These are phyloP conservation scores for Citropsis articulata DNA, from an alignment of 345 rosid species.

Conservation along the genomic window DNA sequence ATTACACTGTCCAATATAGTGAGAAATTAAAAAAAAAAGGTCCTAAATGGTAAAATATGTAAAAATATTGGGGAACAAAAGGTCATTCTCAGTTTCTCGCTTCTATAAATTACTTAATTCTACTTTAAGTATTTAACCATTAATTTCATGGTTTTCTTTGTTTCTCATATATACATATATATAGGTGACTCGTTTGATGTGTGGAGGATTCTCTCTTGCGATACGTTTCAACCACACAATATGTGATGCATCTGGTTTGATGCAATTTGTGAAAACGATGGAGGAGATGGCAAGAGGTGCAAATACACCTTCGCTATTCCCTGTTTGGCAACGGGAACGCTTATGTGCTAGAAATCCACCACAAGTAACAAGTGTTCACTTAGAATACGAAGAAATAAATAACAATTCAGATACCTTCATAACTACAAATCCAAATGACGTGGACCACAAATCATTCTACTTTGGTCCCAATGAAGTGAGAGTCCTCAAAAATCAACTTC, in stretches of 20 bases:
- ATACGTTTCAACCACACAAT: conserved; percentile 10
- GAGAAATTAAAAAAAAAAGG: too few relatives aligned
- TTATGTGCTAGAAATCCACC: conserved; percentile 13
- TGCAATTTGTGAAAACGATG: not conserved
- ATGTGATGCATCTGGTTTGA: conserved; percentile 1
- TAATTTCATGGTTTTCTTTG: not conserved
- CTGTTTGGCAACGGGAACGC: conserved; percentile 15
- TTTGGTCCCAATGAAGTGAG: conserved; percentile 13
- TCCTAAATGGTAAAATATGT: too few relatives aligned
- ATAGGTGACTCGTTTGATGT: conserved; percentile 13
- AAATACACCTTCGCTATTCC: not conserved
- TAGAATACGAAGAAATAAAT: not conserved
- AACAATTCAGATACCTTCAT: not conserved
- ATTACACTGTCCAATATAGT: too few relatives aligned
- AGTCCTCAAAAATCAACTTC: not conserved
- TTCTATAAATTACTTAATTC: too few relatives aligned
- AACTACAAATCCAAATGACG: not conserved
- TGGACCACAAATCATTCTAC: conserved; percentile 7
- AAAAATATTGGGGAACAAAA: too few relatives aligned
- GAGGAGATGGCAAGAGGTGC: conserved; percentile 8
- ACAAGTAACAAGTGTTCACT: not conserved
- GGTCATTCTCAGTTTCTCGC: too few relatives aligned
- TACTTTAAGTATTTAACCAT: not conserved
- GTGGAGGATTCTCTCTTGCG: conserved; percentile 17
- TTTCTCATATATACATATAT: not conserved